phyloP scores from a whole-genome alignment of 331 rosid genomes.

The Malus hybrid region DNA sequence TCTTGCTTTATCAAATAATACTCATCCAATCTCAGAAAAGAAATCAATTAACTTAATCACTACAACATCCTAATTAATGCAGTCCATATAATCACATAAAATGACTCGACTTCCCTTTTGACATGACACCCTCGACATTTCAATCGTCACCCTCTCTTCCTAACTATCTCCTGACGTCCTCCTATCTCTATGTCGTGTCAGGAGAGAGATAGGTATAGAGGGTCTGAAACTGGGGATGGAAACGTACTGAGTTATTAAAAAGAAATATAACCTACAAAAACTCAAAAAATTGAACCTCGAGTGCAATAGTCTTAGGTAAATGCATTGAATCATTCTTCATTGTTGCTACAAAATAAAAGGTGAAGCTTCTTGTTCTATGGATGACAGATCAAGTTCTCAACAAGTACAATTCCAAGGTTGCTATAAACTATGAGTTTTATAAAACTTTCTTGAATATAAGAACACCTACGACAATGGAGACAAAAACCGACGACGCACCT shows the following conservation, averaged over 20 bases:
- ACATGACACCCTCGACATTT: background rate
- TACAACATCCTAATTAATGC: background rate
- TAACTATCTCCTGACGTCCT: background rate
- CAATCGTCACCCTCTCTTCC: background rate
- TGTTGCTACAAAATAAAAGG: background rate
- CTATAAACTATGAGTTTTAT: constrained; percentile 13
- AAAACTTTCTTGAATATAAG: constrained; percentile 33
- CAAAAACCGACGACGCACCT: constrained; percentile 45
- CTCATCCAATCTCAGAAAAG: background rate
- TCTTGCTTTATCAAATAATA: background rate
- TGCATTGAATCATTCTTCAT: background rate
- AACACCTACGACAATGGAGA: constrained; percentile 38
- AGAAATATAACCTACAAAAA: background rate
- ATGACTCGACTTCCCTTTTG: background rate
- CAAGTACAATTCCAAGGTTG: background rate
- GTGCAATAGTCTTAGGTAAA: background rate
- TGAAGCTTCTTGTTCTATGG: background rate
- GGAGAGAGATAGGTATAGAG: background rate
- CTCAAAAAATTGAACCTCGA: background rate
- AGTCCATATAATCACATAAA: background rate
- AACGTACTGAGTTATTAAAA: background rate
- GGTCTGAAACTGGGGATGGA: background rate
- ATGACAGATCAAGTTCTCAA: background rate
- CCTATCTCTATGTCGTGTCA: background rate
- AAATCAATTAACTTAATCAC: background rate